Conservation (phyloP, 441 rosid species). For the Geranium incanum region DNA sequence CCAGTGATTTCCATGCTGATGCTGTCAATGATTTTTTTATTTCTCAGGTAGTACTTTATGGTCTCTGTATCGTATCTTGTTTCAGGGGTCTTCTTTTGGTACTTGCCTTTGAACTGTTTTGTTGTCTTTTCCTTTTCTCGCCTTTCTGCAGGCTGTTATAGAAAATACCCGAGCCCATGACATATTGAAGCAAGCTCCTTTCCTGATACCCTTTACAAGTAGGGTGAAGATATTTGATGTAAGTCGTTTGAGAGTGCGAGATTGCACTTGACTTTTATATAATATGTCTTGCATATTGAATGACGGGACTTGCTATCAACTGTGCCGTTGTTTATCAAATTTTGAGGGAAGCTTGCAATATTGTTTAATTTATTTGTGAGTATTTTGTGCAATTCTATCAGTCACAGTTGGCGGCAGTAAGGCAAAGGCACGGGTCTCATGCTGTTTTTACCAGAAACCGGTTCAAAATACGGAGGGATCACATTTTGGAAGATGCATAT, state of each 20-base stretch:
- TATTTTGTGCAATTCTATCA: conserved; percentile 22
- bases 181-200: conserved; percentile 92
- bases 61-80: conserved; percentile 22
- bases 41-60: conserved; percentile 52
- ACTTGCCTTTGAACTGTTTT: conserved; percentile 21
- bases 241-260: conserved; percentile 27
- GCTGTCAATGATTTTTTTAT: conserved; percentile 77
- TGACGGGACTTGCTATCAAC: conserved; percentile 12
- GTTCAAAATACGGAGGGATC: conserved; percentile 91
- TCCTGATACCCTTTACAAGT: conserved; percentile 89
- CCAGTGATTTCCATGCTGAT: conserved; percentile 90
- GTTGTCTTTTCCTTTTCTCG: conserved; percentile 6
- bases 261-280: conserved; percentile 4
- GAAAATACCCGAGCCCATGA: conserved; percentile 87
- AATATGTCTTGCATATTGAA: conserved; percentile 2
- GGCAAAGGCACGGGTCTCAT: conserved; percentile 70
- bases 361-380: background rate
- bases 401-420: conserved; percentile 69
- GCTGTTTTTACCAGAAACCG: conserved; percentile 73
- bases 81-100: conserved; percentile 6
- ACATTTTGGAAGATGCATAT: conserved; percentile 93
- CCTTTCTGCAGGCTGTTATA: conserved; percentile 55
- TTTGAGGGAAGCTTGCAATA: background rate
- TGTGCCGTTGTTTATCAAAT: background rate
- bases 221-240: conserved; percentile 91